Conservation (phyloP, 441 rosid genomes). For the Eutrema salsugineum region DNA sequence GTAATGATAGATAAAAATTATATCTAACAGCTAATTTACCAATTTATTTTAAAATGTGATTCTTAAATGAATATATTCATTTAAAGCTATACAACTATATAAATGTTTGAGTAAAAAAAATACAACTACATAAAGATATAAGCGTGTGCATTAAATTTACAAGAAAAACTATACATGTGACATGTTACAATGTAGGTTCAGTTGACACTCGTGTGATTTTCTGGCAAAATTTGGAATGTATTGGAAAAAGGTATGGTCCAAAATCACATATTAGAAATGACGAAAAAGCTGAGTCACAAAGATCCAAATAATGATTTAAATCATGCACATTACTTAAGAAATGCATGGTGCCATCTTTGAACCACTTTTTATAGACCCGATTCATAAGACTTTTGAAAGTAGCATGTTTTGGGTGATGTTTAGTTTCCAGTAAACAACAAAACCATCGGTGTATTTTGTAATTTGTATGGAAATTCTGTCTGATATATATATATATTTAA, state of each 20-base stretch:
- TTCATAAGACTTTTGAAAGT: too few species aligned
- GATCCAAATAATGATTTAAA: background rate
- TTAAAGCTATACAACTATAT: background rate
- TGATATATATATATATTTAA: too few species aligned
- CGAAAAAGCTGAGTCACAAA: background rate
- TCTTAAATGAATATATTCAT: background rate
- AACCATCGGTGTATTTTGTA: too few species aligned
- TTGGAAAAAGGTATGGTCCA: conserved; percentile 8
- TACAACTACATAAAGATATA: too few species aligned
- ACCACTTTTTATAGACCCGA: background rate
- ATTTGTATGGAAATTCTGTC: too few species aligned
- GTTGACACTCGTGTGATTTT: background rate
- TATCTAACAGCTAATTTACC: too few species aligned
- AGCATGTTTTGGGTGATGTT: too few species aligned
- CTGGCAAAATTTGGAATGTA: background rate
- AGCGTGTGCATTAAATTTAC: conserved; percentile 11
- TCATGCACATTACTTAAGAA: background rate
- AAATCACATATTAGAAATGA: background rate
- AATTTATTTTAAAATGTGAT: background rate
- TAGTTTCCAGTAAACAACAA: too few species aligned
- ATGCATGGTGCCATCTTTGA: conserved; percentile 13
- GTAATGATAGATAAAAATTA: too few species aligned
- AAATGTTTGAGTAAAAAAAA: too few species aligned
- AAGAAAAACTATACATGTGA: conserved; percentile 3
- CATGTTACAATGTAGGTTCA: conserved; percentile 5